Conservation (phyloP, 2,329 filamentous ascomycete genomes). For the Clonostachys solani region DNA sequence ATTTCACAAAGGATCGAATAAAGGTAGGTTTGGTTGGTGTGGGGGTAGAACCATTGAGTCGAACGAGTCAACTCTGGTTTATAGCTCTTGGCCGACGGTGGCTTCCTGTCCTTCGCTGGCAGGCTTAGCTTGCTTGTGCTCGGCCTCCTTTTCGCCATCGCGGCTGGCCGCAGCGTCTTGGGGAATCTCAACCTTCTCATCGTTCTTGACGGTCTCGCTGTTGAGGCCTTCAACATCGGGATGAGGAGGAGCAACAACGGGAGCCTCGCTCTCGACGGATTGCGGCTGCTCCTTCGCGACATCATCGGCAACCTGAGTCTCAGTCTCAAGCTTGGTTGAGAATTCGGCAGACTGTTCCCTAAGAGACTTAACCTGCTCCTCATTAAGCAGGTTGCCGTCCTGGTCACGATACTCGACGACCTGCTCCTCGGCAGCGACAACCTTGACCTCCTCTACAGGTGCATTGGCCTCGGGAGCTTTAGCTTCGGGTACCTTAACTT, state of each 20-base stretch:
- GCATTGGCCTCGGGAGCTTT: slow-evolving; percentile 42
- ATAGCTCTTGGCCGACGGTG: slow-evolving; percentile 35
- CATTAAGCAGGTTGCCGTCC: slow-evolving; percentile 81
- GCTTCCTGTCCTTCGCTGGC: slow-evolving; percentile 61
- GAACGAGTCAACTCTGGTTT: not conserved
- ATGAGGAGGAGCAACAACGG: slow-evolving; percentile 51
- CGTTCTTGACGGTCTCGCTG: slow-evolving; percentile 48
- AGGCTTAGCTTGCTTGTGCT: slow-evolving; percentile 49
- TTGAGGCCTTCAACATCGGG: slow-evolving; percentile 59
- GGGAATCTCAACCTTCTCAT: slow-evolving; percentile 19
- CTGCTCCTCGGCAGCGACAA: slow-evolving; percentile 60
- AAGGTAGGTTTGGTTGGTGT: too few species aligned
- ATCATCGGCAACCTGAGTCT: slow-evolving; percentile 77
- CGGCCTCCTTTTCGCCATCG: slow-evolving; percentile 17
- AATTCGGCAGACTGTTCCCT: slow-evolving; percentile 86
- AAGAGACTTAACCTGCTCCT: slow-evolving; percentile 77
- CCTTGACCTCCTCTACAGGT: slow-evolving; percentile 70
- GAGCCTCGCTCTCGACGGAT: slow-evolving; percentile 28
- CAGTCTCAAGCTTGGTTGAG: slow-evolving; percentile 93
- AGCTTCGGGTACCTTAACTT: slow-evolving; percentile 14
- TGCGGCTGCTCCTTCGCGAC: slow-evolving; percentile 70
- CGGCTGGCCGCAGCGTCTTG: slow-evolving; percentile 11
- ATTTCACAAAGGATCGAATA: too few species aligned
- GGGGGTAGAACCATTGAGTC: too few species aligned
- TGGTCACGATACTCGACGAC: slow-evolving; percentile 93